Evolutionary conservation across 257 asterid species (phyloP).

Genomic region (Solanum sitiens): DNA sequence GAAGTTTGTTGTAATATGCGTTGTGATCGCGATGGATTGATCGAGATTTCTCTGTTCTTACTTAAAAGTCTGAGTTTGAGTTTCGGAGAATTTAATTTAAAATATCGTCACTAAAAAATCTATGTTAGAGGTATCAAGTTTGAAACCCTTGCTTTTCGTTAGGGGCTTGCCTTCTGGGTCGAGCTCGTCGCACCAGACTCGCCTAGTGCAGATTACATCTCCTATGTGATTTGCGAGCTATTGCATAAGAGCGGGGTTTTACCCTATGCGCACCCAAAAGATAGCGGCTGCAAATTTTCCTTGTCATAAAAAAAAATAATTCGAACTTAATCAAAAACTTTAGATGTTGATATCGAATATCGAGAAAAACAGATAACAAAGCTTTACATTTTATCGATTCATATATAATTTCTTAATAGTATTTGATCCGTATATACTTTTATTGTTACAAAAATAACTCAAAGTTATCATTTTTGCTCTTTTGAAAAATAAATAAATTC

Average conservation of each 20-base stretch:
- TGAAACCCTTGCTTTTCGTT: too few relatives aligned
- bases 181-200: too few relatives aligned
- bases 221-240: too few relatives aligned
- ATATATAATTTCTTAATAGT: not conserved
- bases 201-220: too few relatives aligned
- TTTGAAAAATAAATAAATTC: too few relatives aligned
- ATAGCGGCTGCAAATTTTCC: rapidly evolving
- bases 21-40: rapidly evolving
- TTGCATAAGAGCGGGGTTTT: too few relatives aligned
- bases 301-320: too few relatives aligned
- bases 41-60: rapidly evolving
- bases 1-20: not conserved
- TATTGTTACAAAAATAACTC: not conserved
- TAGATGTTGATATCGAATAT: too few relatives aligned
- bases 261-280: too few relatives aligned
- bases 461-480: not conserved
- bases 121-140: too few relatives aligned
- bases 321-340: too few relatives aligned
- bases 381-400: not conserved
- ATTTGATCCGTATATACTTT: not conserved
- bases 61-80: not conserved
- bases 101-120: not conserved
- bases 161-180: too few relatives aligned
- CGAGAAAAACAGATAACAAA: not conserved
- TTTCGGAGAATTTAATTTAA: rapidly evolving